Conservation (phyloP, 495 filamentous ascomycete genomes). For the Neurospora pannonica region DNA sequence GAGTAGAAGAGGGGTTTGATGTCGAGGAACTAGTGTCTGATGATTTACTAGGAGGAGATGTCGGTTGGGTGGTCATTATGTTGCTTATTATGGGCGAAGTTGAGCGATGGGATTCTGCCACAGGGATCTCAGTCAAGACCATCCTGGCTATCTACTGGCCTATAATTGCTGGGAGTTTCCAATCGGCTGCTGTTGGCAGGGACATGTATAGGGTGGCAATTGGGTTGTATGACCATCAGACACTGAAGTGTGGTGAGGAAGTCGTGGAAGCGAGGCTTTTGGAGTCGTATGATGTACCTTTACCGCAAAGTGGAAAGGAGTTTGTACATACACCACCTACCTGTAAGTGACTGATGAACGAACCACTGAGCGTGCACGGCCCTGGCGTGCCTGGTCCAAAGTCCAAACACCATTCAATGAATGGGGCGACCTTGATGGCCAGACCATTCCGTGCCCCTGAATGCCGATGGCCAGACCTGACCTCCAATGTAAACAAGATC, state of each 20-base stretch:
- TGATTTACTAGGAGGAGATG: not conserved
- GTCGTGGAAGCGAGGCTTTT: not conserved
- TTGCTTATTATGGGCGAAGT: not conserved
- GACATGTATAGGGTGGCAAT: not conserved
- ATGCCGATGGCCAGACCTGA: not conserved
- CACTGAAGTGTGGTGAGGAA: not conserved
- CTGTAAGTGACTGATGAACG: not conserved
- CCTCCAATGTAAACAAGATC: not conserved
- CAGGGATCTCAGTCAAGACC: not conserved
- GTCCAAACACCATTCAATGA: not conserved
- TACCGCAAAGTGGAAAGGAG: not conserved
- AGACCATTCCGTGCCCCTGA: not conserved
- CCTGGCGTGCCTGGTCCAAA: not conserved
- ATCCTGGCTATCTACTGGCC: not conserved
- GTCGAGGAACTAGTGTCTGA: not conserved
- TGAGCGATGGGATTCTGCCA: not conserved
- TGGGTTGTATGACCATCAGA: not conserved
- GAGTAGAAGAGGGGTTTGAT: not conserved
- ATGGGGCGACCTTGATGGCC: not conserved
- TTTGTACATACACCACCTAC: not conserved
- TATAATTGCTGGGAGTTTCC: not conserved
- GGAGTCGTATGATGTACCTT: not conserved
- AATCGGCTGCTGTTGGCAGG: not conserved
- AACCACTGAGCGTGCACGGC: not conserved
- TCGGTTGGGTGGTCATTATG: not conserved